A percentile compares a stretch with the other conserved stretches of the same genome.
phyloP scores from a whole-genome alignment of 768 basidiomycete species.

The Rhodotorula paludigena region DNA sequence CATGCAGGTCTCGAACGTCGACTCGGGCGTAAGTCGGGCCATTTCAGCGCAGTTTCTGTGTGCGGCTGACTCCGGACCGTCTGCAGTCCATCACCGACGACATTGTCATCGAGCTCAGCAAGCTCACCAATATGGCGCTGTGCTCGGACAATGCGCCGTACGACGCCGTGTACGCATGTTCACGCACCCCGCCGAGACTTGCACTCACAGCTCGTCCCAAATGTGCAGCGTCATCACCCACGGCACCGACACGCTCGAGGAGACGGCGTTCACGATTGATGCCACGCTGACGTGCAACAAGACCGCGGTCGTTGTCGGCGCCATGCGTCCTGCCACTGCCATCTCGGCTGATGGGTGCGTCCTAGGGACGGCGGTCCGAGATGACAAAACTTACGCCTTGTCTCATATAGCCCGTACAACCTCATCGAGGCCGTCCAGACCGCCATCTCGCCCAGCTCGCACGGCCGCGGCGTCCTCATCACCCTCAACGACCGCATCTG shows the following conservation, averaged over 20 bases:
- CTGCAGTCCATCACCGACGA: conserved; percentile 16
- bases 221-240: conserved; percentile 18
- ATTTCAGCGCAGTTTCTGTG: background rate
- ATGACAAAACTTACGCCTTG: too few species aligned
- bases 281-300: conserved; percentile 44
- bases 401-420: conserved; percentile 45
- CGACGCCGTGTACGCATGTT: too few species aligned
- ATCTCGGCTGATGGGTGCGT: conserved; percentile 39
- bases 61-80: background rate
- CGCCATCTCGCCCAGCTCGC: conserved; percentile 19
- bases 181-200: too few species aligned
- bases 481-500: conserved; percentile 47
- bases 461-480: conserved; percentile 42
- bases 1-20: conserved; percentile 38
- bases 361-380: too few species aligned
- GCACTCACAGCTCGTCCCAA: too few species aligned
- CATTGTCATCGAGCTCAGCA: conserved; percentile 11
- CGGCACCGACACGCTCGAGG: conserved; percentile 44
- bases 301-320: conserved; percentile 46
- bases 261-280: conserved; percentile 46
- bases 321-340: conserved; percentile 46
- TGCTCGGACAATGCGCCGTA: conserved; percentile 39
- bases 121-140: conserved; percentile 39
- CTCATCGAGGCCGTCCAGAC: conserved; percentile 43
- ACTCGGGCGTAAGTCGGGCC: background rate